phyloP scores from a whole-genome alignment of 164 flowering plant genomes.

The Houttuynia cordata region DNA sequence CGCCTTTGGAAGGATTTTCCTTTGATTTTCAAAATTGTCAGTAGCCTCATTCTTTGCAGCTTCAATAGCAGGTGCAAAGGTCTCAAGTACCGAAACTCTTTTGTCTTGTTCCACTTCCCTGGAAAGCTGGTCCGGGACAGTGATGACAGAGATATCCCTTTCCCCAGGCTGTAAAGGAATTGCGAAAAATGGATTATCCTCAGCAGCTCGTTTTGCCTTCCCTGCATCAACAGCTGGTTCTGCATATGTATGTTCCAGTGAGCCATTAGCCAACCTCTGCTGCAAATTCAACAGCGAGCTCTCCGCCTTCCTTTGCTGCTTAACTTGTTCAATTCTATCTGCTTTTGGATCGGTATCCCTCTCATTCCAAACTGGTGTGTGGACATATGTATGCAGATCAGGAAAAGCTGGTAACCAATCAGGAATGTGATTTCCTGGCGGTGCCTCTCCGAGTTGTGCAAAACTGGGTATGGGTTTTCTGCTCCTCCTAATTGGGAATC shows the following conservation, averaged over 20 bases:
- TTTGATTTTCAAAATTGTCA: conserved; percentile 33
- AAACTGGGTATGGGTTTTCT: conserved; percentile 48
- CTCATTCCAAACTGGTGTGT: conserved; percentile 72
- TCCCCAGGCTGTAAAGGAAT: conserved; percentile 40
- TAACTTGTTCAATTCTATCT: conserved; percentile 70
- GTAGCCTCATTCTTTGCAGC: conserved; percentile 33
- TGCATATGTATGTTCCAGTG: conserved; percentile 13
- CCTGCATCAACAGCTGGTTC: conserved; percentile 8
- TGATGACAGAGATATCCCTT: conserved; percentile 30
- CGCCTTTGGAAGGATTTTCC: conserved; percentile 30
- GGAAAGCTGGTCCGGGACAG: conserved; percentile 22
- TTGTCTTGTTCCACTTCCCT: conserved; percentile 17
- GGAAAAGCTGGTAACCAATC: conserved; percentile 94
- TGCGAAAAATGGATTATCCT: conserved; percentile 38
- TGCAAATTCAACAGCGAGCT: conserved; percentile 81
- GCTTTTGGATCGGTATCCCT: conserved; percentile 57
- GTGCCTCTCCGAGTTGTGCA: conserved; percentile 50
- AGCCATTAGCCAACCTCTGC: conserved; percentile 51
- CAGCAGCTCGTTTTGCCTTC: conserved; percentile 12
- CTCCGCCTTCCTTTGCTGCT: conserved; percentile 87
- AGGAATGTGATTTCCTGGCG: conserved; percentile 58
- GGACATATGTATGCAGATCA: conserved; percentile 75
- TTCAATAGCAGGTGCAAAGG: conserved; percentile 81
- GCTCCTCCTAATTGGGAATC: conserved; percentile 47
- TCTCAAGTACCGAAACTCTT: conserved; percentile 39